phyloP scores from a whole-genome alignment of 441 rosid species.

The Mallotus repandus region DNA sequence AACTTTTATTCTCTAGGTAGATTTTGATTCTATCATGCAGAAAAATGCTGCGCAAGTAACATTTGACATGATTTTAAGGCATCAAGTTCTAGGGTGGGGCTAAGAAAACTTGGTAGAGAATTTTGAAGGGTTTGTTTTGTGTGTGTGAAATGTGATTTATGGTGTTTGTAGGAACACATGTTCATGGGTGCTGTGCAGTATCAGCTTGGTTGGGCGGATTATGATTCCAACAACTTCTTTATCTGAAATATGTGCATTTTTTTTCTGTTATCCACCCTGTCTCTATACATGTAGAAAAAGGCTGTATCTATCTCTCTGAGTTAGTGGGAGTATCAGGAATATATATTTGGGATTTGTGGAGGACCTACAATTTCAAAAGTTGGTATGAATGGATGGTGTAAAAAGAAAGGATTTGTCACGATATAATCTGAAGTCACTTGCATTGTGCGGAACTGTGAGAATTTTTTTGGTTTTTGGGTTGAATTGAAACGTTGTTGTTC shows the following conservation, averaged over 20 bases:
- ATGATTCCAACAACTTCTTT: neutral
- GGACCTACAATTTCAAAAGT: neutral
- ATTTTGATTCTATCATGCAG: neutral
- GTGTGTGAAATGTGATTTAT: too few species aligned
- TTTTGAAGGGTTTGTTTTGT: neutral
- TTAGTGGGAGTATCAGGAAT: conserved; percentile 4
- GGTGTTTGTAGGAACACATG: too few species aligned
- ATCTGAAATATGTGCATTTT: neutral
- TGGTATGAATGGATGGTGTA: conserved; percentile 7
- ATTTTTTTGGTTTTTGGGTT: neutral
- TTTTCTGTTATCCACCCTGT: too few species aligned
- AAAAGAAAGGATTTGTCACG: conserved; percentile 13
- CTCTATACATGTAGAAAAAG: too few species aligned
- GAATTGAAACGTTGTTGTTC: conserved; percentile 11
- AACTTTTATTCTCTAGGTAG: too few species aligned
- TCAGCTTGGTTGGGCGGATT: neutral
- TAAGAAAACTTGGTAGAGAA: neutral
- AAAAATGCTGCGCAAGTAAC: neutral
- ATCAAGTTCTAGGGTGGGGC: neutral
- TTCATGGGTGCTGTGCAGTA: neutral
- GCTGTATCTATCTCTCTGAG: too few species aligned
- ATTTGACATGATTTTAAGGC: neutral
- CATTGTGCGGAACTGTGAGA: neutral
- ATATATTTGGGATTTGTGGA: neutral
- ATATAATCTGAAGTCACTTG: neutral